Conservation (phyloP, 495 filamentous ascomycete genomes). For the Jackrogersella minutella region DNA sequence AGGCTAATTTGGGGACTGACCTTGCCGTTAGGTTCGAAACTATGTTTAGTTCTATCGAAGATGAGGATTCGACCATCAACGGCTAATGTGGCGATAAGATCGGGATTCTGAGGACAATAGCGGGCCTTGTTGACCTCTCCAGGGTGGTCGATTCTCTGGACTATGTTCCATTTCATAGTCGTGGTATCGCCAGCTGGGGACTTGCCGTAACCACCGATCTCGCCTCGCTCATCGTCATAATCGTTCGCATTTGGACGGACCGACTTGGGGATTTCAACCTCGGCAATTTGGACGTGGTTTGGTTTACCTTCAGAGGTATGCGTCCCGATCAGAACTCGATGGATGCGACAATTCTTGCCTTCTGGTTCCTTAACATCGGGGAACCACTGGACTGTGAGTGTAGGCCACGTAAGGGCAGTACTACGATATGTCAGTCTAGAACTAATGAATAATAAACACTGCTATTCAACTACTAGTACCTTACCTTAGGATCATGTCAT, state of each 20-base stretch:
- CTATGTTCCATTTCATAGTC: conserved; percentile 82
- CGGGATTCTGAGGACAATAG: conserved; percentile 96
- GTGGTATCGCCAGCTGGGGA: conserved; percentile 60
- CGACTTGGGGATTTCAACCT: conserved; percentile 87
- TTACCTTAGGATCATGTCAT: conserved; percentile 89
- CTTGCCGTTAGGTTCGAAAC: conserved; percentile 70
- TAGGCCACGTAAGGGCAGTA: conserved; percentile 96
- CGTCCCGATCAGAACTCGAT: conserved; percentile 92
- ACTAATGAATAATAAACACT: not conserved
- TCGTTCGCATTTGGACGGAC: conserved; percentile 74
- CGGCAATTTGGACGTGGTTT: conserved; percentile 95
- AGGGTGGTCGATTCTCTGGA: conserved; percentile 95
- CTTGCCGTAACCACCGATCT: conserved; percentile 92
- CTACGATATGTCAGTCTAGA: conserved; percentile 50
- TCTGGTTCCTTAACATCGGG: conserved; percentile 89
- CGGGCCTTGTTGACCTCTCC: conserved; percentile 98
- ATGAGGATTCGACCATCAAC: conserved; percentile 87
- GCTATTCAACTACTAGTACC: not conserved
- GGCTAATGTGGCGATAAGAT: conserved; percentile 94
- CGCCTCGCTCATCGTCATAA: conserved; percentile 89
- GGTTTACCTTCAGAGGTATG: conserved; percentile 87
- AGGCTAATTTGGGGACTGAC: conserved; percentile 85
- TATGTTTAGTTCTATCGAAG: conserved; percentile 96
- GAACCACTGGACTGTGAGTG: conserved; percentile 96
- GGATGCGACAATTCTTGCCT: conserved; percentile 85